These are phyloP conservation scores for Capillidium heterosporum DNA, from an alignment of 371 early-diverging fungal genomes.

Conservation along the genomic window DNA sequence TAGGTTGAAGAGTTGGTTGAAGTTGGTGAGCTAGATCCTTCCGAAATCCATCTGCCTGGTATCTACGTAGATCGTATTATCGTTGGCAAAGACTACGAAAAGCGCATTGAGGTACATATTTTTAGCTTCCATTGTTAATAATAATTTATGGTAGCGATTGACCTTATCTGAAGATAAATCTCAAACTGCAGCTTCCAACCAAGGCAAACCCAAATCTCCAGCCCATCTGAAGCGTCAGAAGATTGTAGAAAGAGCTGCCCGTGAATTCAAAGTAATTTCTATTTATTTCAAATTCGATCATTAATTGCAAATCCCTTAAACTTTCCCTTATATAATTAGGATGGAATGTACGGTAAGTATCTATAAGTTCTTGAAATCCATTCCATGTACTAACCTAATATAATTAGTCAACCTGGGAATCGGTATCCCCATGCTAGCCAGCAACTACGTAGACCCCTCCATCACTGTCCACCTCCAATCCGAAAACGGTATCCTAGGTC, in stretches of 20 bases:
- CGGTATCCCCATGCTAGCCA: conserved; percentile 53
- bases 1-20: conserved; percentile 49
- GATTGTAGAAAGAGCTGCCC: conserved; percentile 46
- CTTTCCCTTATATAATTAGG: conserved; percentile 10
- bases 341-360: conserved; percentile 29
- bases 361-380: background rate
- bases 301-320: background rate
- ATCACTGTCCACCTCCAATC: conserved; percentile 45
- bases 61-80: conserved; percentile 43
- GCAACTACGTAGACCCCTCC: conserved; percentile 38
- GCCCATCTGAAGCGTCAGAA: conserved; percentile 24
- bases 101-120: conserved; percentile 34
- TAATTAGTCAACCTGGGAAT: conserved; percentile 37
- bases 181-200: conserved; percentile 8
- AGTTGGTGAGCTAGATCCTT: conserved; percentile 37
- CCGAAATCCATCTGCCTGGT: conserved; percentile 44
- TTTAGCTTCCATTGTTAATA: background rate
- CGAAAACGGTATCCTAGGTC: conserved; percentile 50
- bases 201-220: conserved; percentile 6
- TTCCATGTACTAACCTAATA: conserved; percentile 5
- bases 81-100: conserved; percentile 38
- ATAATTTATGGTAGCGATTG: conserved; percentile 3
- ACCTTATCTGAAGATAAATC: background rate
- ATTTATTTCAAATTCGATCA: background rate
- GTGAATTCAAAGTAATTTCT: conserved; percentile 23